A percentile compares a stretch with the other conserved stretches of the same genome.
Conservation (phyloP, 2,329 filamentous ascomycete genomes). For the Zalaria sp. region DNA sequence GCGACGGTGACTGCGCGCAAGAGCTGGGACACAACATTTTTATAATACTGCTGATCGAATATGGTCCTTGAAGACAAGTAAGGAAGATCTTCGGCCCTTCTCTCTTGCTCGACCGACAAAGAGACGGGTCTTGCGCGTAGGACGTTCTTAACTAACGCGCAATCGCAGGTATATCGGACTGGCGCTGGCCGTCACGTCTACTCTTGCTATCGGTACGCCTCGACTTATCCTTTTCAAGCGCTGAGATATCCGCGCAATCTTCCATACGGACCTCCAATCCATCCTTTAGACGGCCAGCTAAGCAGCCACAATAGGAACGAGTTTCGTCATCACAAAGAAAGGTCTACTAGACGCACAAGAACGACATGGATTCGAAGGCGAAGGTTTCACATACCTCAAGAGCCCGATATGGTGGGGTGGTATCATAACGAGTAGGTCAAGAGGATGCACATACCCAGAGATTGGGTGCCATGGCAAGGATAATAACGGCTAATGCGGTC, state of each 20-base stretch:
- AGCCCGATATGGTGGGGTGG: conserved; percentile 98
- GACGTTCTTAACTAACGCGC: background rate
- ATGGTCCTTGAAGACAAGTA: too few species aligned
- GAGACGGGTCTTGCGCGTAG: too few species aligned
- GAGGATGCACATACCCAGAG: background rate
- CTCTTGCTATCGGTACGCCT: conserved; percentile 58
- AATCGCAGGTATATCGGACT: conserved; percentile 60
- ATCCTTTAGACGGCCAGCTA: conserved; percentile 1
- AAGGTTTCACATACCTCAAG: conserved; percentile 85
- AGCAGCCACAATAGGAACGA: conserved; percentile 51
- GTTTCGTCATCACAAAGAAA: conserved; percentile 99
- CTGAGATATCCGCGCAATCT: too few species aligned
- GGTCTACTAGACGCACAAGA: conserved; percentile 84
- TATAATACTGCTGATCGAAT: too few species aligned
- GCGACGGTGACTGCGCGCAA: too few species aligned
- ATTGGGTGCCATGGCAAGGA: conserved; percentile 11
- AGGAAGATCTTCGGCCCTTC: too few species aligned
- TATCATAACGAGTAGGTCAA: conserved; percentile 63
- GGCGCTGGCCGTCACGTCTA: conserved; percentile 59
- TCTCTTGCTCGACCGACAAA: too few species aligned
- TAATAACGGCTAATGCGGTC: conserved; percentile 2
- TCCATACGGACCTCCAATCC: too few species aligned
- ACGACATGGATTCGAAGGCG: conserved; percentile 88
- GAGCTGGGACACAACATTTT: too few species aligned
- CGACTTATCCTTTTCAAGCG: too few species aligned